These are phyloP conservation scores for Conringia planisiliqua DNA, from an alignment of 345 rosid genomes.

Conservation along the genomic window DNA sequence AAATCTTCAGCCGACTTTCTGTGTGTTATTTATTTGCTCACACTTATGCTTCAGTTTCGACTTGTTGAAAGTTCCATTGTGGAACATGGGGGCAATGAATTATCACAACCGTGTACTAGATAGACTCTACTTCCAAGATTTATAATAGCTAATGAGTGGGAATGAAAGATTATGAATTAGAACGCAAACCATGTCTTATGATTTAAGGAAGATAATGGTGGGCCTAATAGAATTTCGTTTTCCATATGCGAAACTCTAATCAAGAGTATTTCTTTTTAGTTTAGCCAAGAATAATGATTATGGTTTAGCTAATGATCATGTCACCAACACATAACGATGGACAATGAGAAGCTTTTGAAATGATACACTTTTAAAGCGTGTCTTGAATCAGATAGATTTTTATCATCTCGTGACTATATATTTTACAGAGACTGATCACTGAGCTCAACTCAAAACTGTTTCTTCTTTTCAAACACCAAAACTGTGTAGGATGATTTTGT, in stretches of 20 bases:
- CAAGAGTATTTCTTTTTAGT: background rate
- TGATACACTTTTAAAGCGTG: conserved; percentile 4
- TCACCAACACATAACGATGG: background rate
- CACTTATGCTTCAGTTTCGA: background rate
- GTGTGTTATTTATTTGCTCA: background rate
- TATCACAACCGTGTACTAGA: background rate
- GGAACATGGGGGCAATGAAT: conserved; percentile 9
- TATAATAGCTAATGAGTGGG: background rate
- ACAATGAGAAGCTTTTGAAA: background rate
- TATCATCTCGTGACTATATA: background rate
- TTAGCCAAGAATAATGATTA: background rate
- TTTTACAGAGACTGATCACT: background rate
- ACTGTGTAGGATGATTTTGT: background rate
- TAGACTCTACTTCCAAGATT: background rate
- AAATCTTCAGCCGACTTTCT: background rate
- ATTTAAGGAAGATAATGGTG: conserved; percentile 11
- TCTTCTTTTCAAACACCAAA: background rate
- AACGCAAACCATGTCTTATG: conserved; percentile 6
- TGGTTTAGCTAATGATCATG: conserved; percentile 2
- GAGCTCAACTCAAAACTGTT: background rate
- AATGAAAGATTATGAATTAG: background rate
- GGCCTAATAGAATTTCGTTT: conserved; percentile 3
- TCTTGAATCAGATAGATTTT: background rate
- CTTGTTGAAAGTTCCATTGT: conserved; percentile 1
- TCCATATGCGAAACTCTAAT: conserved; percentile 6